These are phyloP conservation scores for Coniella lustricola DNA, from an alignment of 2,329 filamentous ascomycete species.

Conservation along the genomic window DNA sequence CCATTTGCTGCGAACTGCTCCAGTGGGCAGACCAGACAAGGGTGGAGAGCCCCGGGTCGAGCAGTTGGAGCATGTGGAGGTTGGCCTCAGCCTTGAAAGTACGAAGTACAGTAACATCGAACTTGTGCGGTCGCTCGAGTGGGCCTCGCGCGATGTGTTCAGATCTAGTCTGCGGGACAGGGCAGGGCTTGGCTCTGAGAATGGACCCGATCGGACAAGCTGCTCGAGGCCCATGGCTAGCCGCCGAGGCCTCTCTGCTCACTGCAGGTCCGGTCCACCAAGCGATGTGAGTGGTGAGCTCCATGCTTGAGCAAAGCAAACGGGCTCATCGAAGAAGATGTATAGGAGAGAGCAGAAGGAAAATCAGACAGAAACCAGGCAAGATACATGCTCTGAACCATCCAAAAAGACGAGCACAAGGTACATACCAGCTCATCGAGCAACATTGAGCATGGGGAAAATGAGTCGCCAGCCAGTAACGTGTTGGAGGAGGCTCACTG, in stretches of 20 bases:
- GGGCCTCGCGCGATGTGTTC: slow-evolving; percentile 3
- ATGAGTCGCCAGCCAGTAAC: background rate
- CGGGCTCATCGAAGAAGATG: too few species aligned
- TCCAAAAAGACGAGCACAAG: background rate
- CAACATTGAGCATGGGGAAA: background rate
- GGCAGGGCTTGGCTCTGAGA: background rate
- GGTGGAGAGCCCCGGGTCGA: background rate
- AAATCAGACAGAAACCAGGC: too few species aligned
- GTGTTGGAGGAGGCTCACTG: background rate
- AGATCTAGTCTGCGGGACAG: background rate
- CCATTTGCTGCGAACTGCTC: too few species aligned
- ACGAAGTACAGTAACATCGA: background rate
- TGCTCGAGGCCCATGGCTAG: background rate
- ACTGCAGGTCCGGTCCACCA: background rate
- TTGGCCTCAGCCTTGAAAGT: background rate
- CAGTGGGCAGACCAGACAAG: background rate
- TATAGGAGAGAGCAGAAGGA: too few species aligned
- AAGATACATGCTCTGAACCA: too few species aligned
- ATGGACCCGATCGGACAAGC: slow-evolving; percentile 1
- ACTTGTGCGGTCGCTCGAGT: background rate
- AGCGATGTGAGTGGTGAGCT: background rate
- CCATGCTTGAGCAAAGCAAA: background rate
- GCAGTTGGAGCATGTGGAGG: background rate
- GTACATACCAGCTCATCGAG: background rate
- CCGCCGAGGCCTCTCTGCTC: slow-evolving; percentile 1